phyloP scores from a whole-genome alignment of 1,139 yeast species.

The Geotrichum citri-aurantii region DNA sequence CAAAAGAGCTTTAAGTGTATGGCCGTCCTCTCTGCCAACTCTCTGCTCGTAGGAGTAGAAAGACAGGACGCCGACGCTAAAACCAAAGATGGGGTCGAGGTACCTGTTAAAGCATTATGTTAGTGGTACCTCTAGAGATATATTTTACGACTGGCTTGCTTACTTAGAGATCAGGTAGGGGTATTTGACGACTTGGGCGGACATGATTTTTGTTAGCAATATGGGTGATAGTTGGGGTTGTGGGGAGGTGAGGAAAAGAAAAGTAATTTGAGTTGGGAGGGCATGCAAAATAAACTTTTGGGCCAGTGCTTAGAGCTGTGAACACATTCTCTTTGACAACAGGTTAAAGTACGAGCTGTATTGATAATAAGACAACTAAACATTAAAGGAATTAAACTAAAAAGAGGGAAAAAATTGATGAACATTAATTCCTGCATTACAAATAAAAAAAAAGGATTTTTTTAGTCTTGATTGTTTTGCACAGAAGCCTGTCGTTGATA shows the following conservation, averaged over 20 bases:
- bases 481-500: slow-evolving; percentile 65
- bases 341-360: too few species aligned
- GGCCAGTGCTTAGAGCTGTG: too few species aligned
- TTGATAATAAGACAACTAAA: not conserved
- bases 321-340: too few species aligned
- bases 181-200: slow-evolving; percentile 14
- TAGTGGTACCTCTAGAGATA: not conserved
- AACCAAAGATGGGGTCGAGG: slow-evolving; percentile 18
- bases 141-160: not conserved
- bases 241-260: not conserved
- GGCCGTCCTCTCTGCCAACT: slow-evolving; percentile 20
- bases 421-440: too few species aligned
- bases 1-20: slow-evolving; percentile 13
- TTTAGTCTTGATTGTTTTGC: slow-evolving; percentile 10
- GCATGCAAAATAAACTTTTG: not conserved
- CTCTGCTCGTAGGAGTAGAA: slow-evolving; percentile 17
- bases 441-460: not conserved
- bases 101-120: slow-evolving; percentile 5
- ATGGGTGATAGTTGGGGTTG: slow-evolving; percentile 1
- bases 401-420: too few species aligned
- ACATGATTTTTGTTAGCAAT: not conserved
- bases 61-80: slow-evolving; percentile 17
- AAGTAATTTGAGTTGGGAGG: not conserved
- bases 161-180: slow-evolving; percentile 19
- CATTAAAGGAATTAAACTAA: too few species aligned